These are phyloP conservation scores for Eragrostis curvula DNA, from an alignment of 176 grass and related monocot genomes.

Conservation along the genomic window DNA sequence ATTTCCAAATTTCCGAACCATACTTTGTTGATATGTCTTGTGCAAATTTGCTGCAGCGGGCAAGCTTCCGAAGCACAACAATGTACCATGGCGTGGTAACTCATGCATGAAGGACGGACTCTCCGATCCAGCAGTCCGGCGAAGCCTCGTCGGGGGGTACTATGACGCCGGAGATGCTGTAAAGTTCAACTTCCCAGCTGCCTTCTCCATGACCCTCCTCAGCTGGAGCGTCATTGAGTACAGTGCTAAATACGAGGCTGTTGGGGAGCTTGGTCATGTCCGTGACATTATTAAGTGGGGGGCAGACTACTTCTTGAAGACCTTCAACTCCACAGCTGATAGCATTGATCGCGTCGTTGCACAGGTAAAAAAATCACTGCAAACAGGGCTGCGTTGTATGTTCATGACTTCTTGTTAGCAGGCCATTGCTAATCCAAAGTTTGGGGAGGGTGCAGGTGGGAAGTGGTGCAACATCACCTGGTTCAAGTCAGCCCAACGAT, in stretches of 20 bases:
- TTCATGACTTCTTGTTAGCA: constrained; percentile 6
- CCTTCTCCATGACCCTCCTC: constrained; percentile 91
- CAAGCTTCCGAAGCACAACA: constrained; percentile 82
- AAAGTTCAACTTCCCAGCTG: constrained; percentile 87
- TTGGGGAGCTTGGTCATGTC: constrained; percentile 78
- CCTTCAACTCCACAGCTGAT: constrained; percentile 83
- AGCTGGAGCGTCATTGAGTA: constrained; percentile 99
- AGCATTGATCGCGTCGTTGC: constrained; percentile 66
- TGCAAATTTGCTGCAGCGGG: constrained; percentile 63
- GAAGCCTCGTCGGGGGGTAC: constrained; percentile 74
- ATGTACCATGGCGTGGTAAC: constrained; percentile 77
- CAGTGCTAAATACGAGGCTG: constrained; percentile 83
- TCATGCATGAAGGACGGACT: constrained; percentile 86
- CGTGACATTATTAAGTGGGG: constrained; percentile 91
- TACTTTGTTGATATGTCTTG: constrained; percentile 4
- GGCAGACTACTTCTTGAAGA: constrained; percentile 86
- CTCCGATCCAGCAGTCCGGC: constrained; percentile 58
- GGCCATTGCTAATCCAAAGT: constrained; percentile 30
- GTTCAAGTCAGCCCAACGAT: constrained; percentile 73
- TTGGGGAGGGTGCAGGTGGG: constrained; percentile 64
- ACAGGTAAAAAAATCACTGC: constrained; percentile 51
- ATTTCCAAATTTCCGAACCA: background rate
- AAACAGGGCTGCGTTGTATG: background rate
- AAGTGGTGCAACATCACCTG: constrained; percentile 43
- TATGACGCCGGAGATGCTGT: constrained; percentile 78